Evolutionary conservation across 768 basidiomycete species (phyloP).

Genomic region (Suillus variegatus): DNA sequence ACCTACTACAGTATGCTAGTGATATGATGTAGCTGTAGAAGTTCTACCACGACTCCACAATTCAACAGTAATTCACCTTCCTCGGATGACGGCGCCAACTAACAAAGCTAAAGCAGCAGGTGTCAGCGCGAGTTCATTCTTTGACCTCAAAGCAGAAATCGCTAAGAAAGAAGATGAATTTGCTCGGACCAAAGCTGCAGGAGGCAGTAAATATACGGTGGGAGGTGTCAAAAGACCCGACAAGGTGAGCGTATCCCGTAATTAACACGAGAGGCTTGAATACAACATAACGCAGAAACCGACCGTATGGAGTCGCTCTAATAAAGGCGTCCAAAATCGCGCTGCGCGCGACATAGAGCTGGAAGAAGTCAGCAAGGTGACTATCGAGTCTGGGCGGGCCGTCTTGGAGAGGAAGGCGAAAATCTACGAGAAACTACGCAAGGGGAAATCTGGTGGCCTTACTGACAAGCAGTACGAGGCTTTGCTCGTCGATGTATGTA

Average conservation of each 20-base stretch:
- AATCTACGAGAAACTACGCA: slow-evolving; percentile 76
- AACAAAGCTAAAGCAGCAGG: slow-evolving; percentile 67
- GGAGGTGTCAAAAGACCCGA: slow-evolving; percentile 67
- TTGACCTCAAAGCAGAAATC: slow-evolving; percentile 73
- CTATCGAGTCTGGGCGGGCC: slow-evolving; percentile 70
- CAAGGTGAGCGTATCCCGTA: slow-evolving; percentile 50
- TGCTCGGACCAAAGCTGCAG: slow-evolving; percentile 62
- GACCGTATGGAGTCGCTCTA: slow-evolving; percentile 73
- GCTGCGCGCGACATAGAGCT: slow-evolving; percentile 69
- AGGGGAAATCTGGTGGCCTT: slow-evolving; percentile 78
- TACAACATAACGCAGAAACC: slow-evolving; percentile 54
- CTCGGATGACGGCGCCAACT: slow-evolving; percentile 48
- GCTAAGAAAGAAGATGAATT: slow-evolving; percentile 57
- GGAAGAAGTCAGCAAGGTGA: slow-evolving; percentile 67
- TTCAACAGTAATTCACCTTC: not conserved
- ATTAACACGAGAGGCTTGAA: not conserved
- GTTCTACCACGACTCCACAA: not conserved
- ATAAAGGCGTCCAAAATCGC: slow-evolving; percentile 70
- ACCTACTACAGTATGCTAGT: not conserved
- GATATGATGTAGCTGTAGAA: not conserved
- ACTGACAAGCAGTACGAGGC: slow-evolving; percentile 72
- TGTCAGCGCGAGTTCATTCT: slow-evolving; percentile 72
- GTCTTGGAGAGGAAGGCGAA: slow-evolving; percentile 76
- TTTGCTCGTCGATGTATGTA: slow-evolving; percentile 75
- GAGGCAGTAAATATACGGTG: slow-evolving; percentile 48